Conservation (phyloP, 1,284 basidiomycete genomes). For the Heliocybe sulcata region DNA sequence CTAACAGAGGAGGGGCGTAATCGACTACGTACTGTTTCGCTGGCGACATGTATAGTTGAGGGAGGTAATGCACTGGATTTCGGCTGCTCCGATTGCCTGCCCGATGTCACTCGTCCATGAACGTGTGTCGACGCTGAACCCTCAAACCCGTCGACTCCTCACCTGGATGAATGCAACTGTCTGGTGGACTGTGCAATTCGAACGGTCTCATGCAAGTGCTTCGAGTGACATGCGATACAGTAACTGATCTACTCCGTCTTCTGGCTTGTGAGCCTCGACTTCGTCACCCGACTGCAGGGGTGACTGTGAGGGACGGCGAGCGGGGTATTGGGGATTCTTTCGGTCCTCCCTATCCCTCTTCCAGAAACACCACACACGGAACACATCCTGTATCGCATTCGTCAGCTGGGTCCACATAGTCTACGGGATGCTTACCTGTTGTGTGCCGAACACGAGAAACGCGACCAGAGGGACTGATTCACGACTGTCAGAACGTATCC, state of each 20-base stretch:
- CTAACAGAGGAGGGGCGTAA: slow-evolving; percentile 62
- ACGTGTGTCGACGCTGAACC: slow-evolving; percentile 10
- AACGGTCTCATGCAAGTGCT: too few relatives aligned
- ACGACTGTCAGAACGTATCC: not conserved
- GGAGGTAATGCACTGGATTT: slow-evolving; percentile 1
- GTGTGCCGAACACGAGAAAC: slow-evolving; percentile 39
- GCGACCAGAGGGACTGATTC: slow-evolving; percentile 34
- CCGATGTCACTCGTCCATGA: too few relatives aligned
- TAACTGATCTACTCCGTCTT: too few relatives aligned
- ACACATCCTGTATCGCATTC: slow-evolving; percentile 23
- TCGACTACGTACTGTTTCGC: slow-evolving; percentile 7
- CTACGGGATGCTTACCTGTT: slow-evolving; percentile 25
- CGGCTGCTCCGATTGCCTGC: not conserved
- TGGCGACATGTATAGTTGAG: slow-evolving; percentile 6
- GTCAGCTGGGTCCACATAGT: not conserved
- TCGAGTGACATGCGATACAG: too few relatives aligned
- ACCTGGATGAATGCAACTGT: too few relatives aligned
- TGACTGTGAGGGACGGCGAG: too few relatives aligned
- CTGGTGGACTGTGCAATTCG: too few relatives aligned
- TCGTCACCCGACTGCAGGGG: too few relatives aligned
- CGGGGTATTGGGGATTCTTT: too few relatives aligned
- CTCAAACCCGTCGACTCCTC: not conserved
- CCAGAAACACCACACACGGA: slow-evolving; percentile 27
- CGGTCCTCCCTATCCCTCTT: slow-evolving; percentile 7
- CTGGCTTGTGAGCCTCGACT: too few relatives aligned